Conservation (phyloP, 352 stramenopile genomes). For the Phytopythium kandeliae region DNA sequence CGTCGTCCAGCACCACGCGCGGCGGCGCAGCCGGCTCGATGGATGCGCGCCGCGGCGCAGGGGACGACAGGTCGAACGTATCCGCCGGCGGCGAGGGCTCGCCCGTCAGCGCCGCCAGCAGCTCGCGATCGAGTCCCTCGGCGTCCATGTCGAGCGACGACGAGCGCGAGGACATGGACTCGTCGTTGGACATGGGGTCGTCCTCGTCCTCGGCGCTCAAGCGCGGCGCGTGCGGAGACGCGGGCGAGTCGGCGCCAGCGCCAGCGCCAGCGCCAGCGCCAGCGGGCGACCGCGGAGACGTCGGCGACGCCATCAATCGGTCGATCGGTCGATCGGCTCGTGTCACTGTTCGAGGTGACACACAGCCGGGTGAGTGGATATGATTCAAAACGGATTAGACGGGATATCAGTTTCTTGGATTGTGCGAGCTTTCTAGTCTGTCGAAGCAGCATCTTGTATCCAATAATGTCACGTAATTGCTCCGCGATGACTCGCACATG, state of each 20-base stretch:
- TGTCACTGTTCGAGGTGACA: neutral
- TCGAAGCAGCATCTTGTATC: too few species aligned
- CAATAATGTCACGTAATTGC: too few species aligned
- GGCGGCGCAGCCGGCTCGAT: constrained; percentile 2
- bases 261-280: neutral
- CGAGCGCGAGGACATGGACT: constrained; percentile 51
- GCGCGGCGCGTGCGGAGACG: neutral
- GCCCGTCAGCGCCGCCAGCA: constrained; percentile 7
- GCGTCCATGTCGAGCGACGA: constrained; percentile 37
- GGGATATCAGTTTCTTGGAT: too few species aligned
- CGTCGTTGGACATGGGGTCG: constrained; percentile 52
- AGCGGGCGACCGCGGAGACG: neutral
- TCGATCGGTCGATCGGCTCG: too few species aligned
- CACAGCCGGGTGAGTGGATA: neutral
- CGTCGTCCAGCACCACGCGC: neutral
- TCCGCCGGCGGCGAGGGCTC: constrained; percentile 8
- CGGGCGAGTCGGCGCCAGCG: constrained; percentile 8
- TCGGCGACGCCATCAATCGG: neutral
- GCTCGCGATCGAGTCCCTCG: constrained; percentile 9
- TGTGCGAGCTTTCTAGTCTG: too few species aligned
- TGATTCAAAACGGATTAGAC: neutral
- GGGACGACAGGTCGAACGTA: constrained; percentile 23
- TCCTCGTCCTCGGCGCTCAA: constrained; percentile 22
- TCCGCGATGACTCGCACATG: too few species aligned
- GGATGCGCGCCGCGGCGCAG: constrained; percentile 18